phyloP scores from a whole-genome alignment of 2,329 filamentous ascomycete genomes.

The Orbilia brochopaga region DNA sequence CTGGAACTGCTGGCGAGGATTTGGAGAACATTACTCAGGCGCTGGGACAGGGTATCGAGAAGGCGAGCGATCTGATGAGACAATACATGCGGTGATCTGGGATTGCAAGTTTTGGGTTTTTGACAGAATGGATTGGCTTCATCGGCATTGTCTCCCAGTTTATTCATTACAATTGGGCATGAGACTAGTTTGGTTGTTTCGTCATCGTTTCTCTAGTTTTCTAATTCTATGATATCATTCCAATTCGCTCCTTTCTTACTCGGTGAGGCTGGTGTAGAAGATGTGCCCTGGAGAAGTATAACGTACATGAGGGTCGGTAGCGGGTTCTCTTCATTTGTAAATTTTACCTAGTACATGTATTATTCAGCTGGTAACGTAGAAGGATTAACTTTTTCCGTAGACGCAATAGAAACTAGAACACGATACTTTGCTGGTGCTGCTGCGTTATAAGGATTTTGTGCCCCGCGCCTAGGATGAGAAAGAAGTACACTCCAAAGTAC shows the following conservation, averaged over 20 bases:
- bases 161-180: neutral
- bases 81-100: conserved; percentile 62
- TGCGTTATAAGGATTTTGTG: no score
- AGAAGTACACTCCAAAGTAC: no score
- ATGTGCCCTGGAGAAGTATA: conserved; percentile 9
- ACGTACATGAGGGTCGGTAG: no score
- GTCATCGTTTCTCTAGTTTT: conserved; percentile 13
- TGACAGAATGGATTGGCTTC: conserved; percentile 19
- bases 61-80: conserved; percentile 77
- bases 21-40: conserved; percentile 85
- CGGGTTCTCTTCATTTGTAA: conserved; percentile 46
- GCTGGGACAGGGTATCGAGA: conserved; percentile 82
- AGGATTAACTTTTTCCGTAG: no score
- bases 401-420: no score
- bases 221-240: conserved; percentile 1
- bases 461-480: no score
- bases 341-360: conserved; percentile 11
- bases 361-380: no score
- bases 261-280: conserved; percentile 27
- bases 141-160: neutral
- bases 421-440: no score
- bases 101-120: neutral
- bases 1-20: conserved; percentile 93
- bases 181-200: neutral
- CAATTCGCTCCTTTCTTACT: neutral